Conservation (phyloP, 176 grass and related monocot species). For the Cenchrus purpureus region DNA sequence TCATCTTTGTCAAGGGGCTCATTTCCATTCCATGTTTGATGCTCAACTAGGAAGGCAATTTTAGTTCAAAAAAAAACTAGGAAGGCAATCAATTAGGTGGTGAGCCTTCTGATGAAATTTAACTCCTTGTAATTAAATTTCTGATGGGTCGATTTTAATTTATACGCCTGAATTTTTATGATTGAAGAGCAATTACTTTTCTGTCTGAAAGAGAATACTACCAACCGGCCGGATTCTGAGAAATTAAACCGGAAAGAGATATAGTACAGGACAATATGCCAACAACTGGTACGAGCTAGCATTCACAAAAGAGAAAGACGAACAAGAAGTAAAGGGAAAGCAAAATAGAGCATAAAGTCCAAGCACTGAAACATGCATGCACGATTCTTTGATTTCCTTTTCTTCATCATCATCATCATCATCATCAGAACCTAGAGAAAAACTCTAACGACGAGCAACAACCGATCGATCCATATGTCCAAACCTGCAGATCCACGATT, state of each 20-base stretch:
- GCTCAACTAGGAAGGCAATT: background rate
- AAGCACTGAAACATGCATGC: constrained; percentile 48
- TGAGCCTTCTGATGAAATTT: background rate
- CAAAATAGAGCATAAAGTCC: constrained; percentile 5
- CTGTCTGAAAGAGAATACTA: constrained; percentile 26
- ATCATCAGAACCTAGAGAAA: constrained; percentile 17
- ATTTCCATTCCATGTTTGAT: background rate
- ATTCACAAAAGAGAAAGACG: constrained; percentile 27
- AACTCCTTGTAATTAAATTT: background rate
- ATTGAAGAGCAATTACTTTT: constrained; percentile 24
- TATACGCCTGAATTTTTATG: background rate
- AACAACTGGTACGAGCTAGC: constrained; percentile 16
- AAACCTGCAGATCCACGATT: constrained; percentile 30
- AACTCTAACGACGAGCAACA: constrained; percentile 21
- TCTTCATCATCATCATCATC: constrained; percentile 35
- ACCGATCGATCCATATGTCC: constrained; percentile 27
- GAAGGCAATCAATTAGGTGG: too few relatives aligned
- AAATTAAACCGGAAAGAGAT: constrained; percentile 1
- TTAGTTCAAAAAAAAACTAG: background rate
- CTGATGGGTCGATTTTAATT: background rate
- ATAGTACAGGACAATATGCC: background rate
- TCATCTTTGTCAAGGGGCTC: background rate
- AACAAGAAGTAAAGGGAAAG: background rate
- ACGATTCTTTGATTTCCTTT: constrained; percentile 21
- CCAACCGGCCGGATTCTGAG: constrained; percentile 26